A percentile compares a stretch with the other conserved stretches of the same genome.
These are phyloP conservation scores for Xylaria multiplex DNA, from an alignment of 2,329 filamentous ascomycete species.

Conservation along the genomic window DNA sequence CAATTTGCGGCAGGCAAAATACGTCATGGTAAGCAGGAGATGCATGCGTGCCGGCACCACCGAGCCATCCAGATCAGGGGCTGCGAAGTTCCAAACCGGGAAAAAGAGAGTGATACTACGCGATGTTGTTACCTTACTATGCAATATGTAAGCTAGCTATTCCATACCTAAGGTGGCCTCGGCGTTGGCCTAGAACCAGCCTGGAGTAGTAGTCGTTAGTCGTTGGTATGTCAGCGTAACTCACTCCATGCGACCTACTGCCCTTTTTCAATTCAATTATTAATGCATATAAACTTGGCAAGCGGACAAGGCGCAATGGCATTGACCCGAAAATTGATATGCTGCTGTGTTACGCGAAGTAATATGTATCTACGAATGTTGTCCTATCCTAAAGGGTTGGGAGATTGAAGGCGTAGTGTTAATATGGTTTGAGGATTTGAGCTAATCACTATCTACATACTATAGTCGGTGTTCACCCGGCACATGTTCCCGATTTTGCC, in stretches of 20 bases:
- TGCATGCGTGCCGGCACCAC: not conserved
- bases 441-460: not conserved
- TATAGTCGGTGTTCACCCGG: not conserved
- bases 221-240: not conserved
- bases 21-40: not conserved
- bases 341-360: not conserved
- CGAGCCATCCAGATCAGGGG: not conserved
- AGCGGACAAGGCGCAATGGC: not conserved
- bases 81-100: not conserved
- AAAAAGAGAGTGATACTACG: slow-evolving; percentile 1
- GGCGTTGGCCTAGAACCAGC: not conserved
- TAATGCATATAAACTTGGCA: not conserved
- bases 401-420: not conserved
- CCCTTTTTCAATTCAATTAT: not conserved
- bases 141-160: no score
- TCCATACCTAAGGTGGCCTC: slow-evolving; percentile 5
- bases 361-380: not conserved
- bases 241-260: not conserved
- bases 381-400: not conserved
- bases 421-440: not conserved
- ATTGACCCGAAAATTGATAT: not conserved
- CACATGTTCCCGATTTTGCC: slow-evolving; percentile 1
- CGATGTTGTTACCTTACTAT: slow-evolving; percentile 1
- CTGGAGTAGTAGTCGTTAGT: slow-evolving; percentile 2
- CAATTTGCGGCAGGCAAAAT: not conserved